phyloP scores from a whole-genome alignment of 2,329 filamentous ascomycete species.

The Colletotrichum camelliae region DNA sequence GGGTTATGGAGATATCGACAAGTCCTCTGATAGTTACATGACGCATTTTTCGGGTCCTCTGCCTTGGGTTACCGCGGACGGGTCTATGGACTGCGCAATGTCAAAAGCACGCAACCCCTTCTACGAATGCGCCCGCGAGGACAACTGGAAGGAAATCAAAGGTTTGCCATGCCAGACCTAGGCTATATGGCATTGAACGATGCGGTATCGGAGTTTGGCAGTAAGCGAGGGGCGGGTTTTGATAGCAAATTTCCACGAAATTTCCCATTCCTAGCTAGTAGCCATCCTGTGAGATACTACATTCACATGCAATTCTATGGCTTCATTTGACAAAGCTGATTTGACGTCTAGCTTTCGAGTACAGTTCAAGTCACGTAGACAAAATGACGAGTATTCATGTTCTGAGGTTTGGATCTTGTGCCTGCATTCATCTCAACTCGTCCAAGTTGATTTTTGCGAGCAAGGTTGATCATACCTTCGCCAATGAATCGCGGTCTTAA shows the following conservation, averaged over 20 bases:
- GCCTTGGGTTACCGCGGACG: background rate
- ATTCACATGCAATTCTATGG: background rate
- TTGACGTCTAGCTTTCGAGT: accelerated
- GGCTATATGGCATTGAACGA: background rate
- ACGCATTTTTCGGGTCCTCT: background rate
- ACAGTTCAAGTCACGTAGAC: background rate
- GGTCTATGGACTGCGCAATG: background rate
- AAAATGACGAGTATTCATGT: accelerated
- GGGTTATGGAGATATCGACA: background rate
- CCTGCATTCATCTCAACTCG: background rate
- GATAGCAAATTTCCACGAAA: background rate
- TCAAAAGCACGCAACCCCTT: background rate
- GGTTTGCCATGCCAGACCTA: background rate
- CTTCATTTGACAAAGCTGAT: accelerated
- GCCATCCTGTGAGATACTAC: background rate
- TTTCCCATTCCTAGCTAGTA: background rate
- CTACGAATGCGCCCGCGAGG: background rate
- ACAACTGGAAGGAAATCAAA: background rate
- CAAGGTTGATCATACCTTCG: background rate
- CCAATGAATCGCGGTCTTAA: background rate
- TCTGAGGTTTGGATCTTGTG: background rate
- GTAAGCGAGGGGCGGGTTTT: background rate
- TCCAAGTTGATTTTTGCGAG: background rate
- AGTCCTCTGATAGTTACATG: background rate
- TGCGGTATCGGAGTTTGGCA: background rate